A percentile compares a stretch with the other conserved stretches of the same genome.
Conservation (phyloP, 495 filamentous ascomycete species). For the Choiromyces venosus region DNA sequence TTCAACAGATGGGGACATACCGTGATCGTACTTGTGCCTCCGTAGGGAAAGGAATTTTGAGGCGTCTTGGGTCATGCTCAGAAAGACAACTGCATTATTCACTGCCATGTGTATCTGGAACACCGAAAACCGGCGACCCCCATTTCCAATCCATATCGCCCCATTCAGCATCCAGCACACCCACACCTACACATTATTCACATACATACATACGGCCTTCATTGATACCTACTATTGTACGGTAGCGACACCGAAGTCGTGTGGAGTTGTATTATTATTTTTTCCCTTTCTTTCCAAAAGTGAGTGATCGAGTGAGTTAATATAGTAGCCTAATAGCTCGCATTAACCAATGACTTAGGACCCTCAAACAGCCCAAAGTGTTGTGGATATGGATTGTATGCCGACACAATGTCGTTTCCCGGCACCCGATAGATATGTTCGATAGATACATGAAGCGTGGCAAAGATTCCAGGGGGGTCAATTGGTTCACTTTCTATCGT, state of each 20-base stretch:
- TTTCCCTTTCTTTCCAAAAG: neutral
- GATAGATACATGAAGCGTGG: neutral
- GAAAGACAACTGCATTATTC: neutral
- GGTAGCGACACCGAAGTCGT: neutral
- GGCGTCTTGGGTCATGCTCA: neutral
- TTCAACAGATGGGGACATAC: neutral
- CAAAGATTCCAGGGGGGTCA: neutral
- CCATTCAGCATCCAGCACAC: neutral
- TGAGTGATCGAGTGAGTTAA: neutral
- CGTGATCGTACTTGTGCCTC: neutral
- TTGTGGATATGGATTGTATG: neutral
- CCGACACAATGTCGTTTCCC: neutral
- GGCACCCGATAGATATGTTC: slow-evolving; percentile 6
- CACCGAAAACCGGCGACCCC: neutral
- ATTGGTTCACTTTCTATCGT: slow-evolving; percentile 3
- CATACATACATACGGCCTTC: neutral
- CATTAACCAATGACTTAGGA: neutral
- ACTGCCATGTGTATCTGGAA: neutral
- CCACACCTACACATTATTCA: neutral
- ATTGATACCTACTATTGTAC: neutral
- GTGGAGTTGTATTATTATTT: neutral
- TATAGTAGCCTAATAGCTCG: neutral
- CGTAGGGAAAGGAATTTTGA: neutral
- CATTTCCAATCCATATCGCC: neutral
- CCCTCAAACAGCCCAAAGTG: neutral